These are phyloP conservation scores for Trapa incisa DNA, from an alignment of 345 rosid genomes.

Conservation along the genomic window DNA sequence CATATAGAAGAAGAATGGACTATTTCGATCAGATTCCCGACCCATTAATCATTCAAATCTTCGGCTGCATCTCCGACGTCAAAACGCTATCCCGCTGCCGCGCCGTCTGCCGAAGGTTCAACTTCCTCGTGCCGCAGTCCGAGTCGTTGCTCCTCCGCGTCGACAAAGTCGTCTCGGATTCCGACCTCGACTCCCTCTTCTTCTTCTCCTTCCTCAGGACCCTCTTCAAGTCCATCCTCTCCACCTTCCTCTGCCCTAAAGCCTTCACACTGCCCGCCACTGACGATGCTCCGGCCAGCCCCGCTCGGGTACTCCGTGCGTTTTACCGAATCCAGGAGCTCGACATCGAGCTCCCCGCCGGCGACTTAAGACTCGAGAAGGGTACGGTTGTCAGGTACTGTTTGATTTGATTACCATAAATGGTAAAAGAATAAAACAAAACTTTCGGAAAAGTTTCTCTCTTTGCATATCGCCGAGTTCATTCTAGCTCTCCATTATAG, in stretches of 20 bases:
- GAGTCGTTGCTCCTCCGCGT: conserved; percentile 32
- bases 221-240: conserved; percentile 16
- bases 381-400: conserved; percentile 14
- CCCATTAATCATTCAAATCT: conserved; percentile 29
- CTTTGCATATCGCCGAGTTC: too few species aligned
- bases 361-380: conserved; percentile 21
- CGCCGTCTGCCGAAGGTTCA: conserved; percentile 37
- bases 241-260: conserved; percentile 8
- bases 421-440: neutral
- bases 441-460: neutral
- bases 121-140: conserved; percentile 30
- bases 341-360: conserved; percentile 32
- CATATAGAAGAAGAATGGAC: conserved; percentile 16
- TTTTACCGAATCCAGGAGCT: conserved; percentile 27
- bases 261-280: neutral
- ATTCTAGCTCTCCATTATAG: too few species aligned
- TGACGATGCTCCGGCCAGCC: conserved; percentile 1
- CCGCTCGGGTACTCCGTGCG: conserved; percentile 22
- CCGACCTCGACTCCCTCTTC: conserved; percentile 16
- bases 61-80: conserved; percentile 36
- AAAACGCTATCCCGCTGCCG: conserved; percentile 33
- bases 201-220: conserved; percentile 18
- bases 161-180: conserved; percentile 33
- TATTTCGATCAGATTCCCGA: conserved; percentile 38
- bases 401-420: neutral